Percentiles rank a stretch among this genome's conserved stretches.
These are phyloP conservation scores for Malassezia caprae DNA, from an alignment of 1,284 basidiomycete genomes.

Conservation along the genomic window DNA sequence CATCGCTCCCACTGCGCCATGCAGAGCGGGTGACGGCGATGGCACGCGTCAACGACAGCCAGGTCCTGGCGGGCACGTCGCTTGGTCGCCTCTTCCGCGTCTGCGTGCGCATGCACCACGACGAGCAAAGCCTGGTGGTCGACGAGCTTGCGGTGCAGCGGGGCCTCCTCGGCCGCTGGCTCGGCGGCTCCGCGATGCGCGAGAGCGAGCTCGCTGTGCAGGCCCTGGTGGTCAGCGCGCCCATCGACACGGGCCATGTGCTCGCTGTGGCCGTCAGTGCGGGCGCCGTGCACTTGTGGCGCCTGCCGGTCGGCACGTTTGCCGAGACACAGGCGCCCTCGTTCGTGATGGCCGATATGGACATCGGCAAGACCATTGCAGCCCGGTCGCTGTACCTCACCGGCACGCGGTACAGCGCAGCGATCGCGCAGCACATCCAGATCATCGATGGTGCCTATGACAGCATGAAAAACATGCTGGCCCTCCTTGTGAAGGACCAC, in stretches of 20 bases:
- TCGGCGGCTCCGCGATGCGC: conserved; percentile 22
- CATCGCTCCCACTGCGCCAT: conserved; percentile 3
- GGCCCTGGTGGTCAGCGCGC: not conserved
- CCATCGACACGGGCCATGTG: conserved; percentile 9
- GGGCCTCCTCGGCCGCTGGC: conserved; percentile 35
- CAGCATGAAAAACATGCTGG: not conserved
- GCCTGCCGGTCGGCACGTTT: conserved; percentile 23
- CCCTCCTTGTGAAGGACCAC: not conserved
- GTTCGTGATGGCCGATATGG: conserved; percentile 22
- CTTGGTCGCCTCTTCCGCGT: conserved; percentile 10
- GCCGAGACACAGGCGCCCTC: conserved; percentile 39
- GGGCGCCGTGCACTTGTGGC: conserved; percentile 39
- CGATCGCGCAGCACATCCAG: conserved; percentile 20
- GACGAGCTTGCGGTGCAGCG: conserved; percentile 26
- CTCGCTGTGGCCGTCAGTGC: conserved; percentile 34
- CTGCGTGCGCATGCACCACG: conserved; percentile 8
- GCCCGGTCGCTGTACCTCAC: conserved; percentile 23
- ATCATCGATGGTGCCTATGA: conserved; percentile 20
- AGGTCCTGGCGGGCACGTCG: conserved; percentile 9
- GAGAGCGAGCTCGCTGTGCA: conserved; percentile 26
- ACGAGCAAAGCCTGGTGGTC: conserved; percentile 1
- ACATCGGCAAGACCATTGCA: conserved; percentile 5
- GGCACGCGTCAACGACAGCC: conserved; percentile 12
- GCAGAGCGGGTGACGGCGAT: conserved; percentile 4
- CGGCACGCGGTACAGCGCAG: conserved; percentile 29